Evolutionary conservation across 2,329 filamentous ascomycete species (phyloP).

Genomic region (Alternaria brassicicola): DNA sequence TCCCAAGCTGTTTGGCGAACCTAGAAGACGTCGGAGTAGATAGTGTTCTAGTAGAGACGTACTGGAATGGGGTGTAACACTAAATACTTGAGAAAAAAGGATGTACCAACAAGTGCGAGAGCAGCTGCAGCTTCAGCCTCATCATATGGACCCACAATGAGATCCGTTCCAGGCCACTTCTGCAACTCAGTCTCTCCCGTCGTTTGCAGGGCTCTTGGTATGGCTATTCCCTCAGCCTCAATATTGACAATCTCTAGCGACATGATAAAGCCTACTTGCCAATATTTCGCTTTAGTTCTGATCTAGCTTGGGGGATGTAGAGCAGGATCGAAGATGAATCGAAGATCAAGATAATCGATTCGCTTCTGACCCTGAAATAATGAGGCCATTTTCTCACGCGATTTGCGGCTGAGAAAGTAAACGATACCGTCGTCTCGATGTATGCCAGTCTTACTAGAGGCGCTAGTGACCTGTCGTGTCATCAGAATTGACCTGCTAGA

Average conservation of each 20-base stretch:
- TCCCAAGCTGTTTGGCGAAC: constrained; percentile 17
- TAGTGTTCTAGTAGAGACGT: neutral
- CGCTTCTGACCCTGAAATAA: neutral
- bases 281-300: neutral
- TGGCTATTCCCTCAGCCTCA: neutral
- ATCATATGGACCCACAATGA: neutral
- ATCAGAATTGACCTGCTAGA: neutral
- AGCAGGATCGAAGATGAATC: neutral
- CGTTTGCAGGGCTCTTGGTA: neutral
- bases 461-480: constrained; percentile 8
- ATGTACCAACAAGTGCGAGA: constrained; percentile 2
- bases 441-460: constrained; percentile 7
- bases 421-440: constrained; percentile 15
- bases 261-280: neutral
- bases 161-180: constrained; percentile 5
- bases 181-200: neutral
- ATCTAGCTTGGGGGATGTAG: neutral
- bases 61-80: neutral
- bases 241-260: neutral
- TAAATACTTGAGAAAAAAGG: neutral
- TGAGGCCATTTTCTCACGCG: neutral
- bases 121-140: neutral
- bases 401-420: constrained; percentile 7
- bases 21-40: neutral
- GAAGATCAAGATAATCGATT: neutral